Percentiles rank a stretch among this genome's conserved stretches.
Evolutionary conservation across 768 basidiomycete species (phyloP).

Genomic region (Neoboletus brunneissimus): DNA sequence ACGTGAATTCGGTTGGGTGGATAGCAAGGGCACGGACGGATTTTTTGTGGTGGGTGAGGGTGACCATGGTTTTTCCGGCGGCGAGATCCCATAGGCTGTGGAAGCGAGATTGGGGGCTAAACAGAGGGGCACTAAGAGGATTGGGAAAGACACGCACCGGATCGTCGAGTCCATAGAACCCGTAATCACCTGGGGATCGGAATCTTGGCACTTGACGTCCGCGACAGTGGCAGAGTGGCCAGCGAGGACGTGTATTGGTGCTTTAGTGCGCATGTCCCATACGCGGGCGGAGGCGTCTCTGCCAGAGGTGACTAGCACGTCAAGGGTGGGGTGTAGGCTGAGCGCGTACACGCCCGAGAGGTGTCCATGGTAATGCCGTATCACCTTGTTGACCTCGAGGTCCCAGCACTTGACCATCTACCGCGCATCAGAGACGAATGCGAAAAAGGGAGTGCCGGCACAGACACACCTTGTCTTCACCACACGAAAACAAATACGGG

Average conservation of each 20-base stretch:
- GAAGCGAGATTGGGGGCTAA: background rate
- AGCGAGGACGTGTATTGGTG: slow-evolving; percentile 87
- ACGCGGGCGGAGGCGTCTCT: slow-evolving; percentile 96
- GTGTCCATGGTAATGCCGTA: slow-evolving; percentile 97
- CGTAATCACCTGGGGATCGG: slow-evolving; percentile 97
- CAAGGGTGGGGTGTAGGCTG: slow-evolving; percentile 91
- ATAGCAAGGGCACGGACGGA: slow-evolving; percentile 91
- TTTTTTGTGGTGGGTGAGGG: slow-evolving; percentile 99
- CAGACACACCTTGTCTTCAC: slow-evolving; percentile 86
- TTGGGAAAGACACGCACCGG: slow-evolving; percentile 45
- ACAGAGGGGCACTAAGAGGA: too few species aligned
- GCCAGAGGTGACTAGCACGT: slow-evolving; percentile 91
- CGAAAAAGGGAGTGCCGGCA: background rate
- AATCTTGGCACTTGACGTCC: slow-evolving; percentile 94
- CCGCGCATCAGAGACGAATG: background rate
- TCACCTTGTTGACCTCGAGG: slow-evolving; percentile 97
- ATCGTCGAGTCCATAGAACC: slow-evolving; percentile 98
- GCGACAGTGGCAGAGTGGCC: slow-evolving; percentile 96
- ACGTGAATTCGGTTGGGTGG: slow-evolving; percentile 95
- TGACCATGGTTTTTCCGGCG: slow-evolving; percentile 94
- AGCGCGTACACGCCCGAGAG: slow-evolving; percentile 96
- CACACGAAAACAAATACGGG: slow-evolving; percentile 96
- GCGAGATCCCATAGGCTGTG: slow-evolving; percentile 92
- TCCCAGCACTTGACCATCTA: slow-evolving; percentile 99
- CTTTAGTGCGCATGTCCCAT: slow-evolving; percentile 99